A percentile compares a stretch with the other conserved stretches of the same genome.
Conservation (phyloP, 1,139 yeast species). For the Kurtzmaniella quercitrusa region DNA sequence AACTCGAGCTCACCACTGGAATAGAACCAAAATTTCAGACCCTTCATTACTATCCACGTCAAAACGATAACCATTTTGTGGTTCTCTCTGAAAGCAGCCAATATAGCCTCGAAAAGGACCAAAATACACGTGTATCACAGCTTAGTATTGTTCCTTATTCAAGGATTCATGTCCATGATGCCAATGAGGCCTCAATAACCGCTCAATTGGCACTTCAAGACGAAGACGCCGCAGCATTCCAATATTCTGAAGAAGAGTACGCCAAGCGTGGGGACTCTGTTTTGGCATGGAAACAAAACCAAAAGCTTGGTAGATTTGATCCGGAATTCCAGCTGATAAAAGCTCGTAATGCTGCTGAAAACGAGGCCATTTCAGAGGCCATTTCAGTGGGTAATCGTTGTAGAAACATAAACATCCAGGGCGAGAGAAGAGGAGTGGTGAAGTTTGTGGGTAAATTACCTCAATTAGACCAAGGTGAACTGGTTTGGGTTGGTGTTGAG, state of each 20-base stretch:
- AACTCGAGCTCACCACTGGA: constrained; percentile 75
- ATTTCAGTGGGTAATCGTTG: constrained; percentile 36
- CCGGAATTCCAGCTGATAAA: constrained; percentile 41
- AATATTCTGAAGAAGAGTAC: constrained; percentile 66
- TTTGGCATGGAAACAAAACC: constrained; percentile 67
- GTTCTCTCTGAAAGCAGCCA: constrained; percentile 18
- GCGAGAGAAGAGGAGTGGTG: constrained; percentile 66
- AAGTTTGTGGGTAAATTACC: constrained; percentile 65
- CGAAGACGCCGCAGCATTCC: constrained; percentile 38
- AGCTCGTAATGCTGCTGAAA: constrained; percentile 14
- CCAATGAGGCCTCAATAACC: constrained; percentile 48
- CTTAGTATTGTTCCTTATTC: constrained; percentile 32
- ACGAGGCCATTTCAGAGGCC: constrained; percentile 14
- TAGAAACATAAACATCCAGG: constrained; percentile 39
- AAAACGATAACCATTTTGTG: constrained; percentile 33
- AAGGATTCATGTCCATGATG: constrained; percentile 53
- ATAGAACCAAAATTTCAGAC: constrained; percentile 60
- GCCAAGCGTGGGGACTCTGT: constrained; percentile 59
- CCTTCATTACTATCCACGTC: constrained; percentile 45
- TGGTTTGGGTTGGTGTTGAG: constrained; percentile 46
- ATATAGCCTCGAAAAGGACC: constrained; percentile 13
- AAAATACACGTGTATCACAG: constrained; percentile 12
- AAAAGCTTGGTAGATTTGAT: constrained; percentile 69
- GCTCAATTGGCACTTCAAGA: constrained; percentile 33
- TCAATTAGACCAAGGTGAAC: constrained; percentile 46